These are phyloP conservation scores for Didymella keratinophila DNA, from an alignment of 2,329 filamentous ascomycete genomes.

Conservation along the genomic window DNA sequence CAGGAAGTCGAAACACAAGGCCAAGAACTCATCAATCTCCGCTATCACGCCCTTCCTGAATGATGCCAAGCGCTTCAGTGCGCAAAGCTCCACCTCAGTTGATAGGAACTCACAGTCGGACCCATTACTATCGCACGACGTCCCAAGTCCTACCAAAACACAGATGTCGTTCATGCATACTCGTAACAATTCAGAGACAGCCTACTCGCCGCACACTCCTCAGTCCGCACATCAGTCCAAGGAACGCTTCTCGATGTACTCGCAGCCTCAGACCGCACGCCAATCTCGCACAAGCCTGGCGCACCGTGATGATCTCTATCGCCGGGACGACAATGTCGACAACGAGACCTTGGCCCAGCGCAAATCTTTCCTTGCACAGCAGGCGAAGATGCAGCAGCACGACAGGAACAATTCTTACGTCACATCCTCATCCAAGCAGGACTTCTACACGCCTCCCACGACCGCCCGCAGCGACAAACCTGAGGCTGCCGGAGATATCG, in stretches of 20 bases:
- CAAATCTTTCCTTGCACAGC: conserved; percentile 44
- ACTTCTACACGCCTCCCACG: conserved; percentile 40
- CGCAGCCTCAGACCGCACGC: conserved; percentile 45
- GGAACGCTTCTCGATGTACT: conserved; percentile 56
- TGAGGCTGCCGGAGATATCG: conserved; percentile 37
- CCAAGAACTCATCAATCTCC: conserved; percentile 68
- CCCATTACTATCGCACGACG: conserved; percentile 39
- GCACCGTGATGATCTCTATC: conserved; percentile 41
- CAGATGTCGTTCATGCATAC: conserved; percentile 84
- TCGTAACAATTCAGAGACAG: conserved; percentile 68
- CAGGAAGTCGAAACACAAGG: conserved; percentile 71
- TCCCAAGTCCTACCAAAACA: conserved; percentile 45
- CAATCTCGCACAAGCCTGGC: conserved; percentile 51
- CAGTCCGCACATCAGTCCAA: conserved; percentile 63
- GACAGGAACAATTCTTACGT: conserved; percentile 40
- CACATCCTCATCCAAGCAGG: conserved; percentile 40
- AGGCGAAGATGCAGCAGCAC: conserved; percentile 46
- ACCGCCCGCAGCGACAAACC: conserved; percentile 29
- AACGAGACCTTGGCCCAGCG: conserved; percentile 44
- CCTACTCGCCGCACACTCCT: conserved; percentile 60
- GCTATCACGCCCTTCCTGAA: conserved; percentile 52
- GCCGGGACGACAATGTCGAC: conserved; percentile 35
- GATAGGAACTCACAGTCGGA: conserved; percentile 45
- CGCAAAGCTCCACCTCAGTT: conserved; percentile 52
- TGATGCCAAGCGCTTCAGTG: conserved; percentile 71